Evolutionary conservation across 345 rosid genomes (phyloP).

Genomic region (Raphanus raphanistrum): DNA sequence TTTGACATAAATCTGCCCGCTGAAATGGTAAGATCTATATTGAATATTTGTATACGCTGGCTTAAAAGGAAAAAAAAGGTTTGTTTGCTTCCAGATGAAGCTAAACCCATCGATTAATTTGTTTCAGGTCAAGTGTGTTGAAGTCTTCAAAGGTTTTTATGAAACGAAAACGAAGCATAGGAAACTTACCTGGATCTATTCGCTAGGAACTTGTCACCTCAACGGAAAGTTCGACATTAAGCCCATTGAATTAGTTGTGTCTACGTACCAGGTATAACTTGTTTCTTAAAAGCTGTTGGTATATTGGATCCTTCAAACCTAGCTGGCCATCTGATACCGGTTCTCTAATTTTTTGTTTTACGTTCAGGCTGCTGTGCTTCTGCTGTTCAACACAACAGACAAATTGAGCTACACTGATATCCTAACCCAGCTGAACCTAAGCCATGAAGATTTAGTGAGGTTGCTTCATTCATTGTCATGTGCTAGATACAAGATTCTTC

Average conservation of each 20-base stretch:
- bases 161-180: constrained; percentile 54
- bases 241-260: constrained; percentile 55
- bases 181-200: constrained; percentile 69
- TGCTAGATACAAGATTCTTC: constrained; percentile 78
- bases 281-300: neutral
- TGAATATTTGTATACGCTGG: neutral
- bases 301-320: neutral
- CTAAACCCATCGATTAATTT: constrained; percentile 1
- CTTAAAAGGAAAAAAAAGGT: neutral
- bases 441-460: constrained; percentile 81
- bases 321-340: neutral
- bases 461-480: constrained; percentile 88
- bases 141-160: constrained; percentile 62
- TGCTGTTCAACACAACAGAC: constrained; percentile 83
- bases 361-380: constrained; percentile 76
- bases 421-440: constrained; percentile 73
- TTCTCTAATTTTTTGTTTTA: neutral
- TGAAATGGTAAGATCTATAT: constrained; percentile 59
- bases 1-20: constrained; percentile 75
- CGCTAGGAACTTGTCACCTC: constrained; percentile 65
- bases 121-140: constrained; percentile 66
- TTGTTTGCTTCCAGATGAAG: constrained; percentile 2
- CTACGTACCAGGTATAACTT: constrained; percentile 69
- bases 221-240: constrained; percentile 60
- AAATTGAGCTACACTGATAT: constrained; percentile 81